Evolutionary conservation across 768 basidiomycete species (phyloP).

Genomic region (Boletus rufocinnamomeus): DNA sequence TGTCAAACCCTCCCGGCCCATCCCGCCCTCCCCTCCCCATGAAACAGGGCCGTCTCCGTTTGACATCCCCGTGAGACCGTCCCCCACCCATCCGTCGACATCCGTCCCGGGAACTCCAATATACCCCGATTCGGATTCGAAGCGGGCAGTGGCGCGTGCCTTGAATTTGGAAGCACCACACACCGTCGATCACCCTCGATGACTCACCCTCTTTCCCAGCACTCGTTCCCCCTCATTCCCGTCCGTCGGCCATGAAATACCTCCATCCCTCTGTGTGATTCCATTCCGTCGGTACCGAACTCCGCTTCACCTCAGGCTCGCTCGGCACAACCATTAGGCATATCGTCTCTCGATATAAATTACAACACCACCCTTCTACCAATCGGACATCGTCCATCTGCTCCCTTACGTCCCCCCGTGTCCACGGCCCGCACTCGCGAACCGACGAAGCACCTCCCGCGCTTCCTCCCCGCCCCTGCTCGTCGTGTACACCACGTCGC

Average conservation of each 20-base stretch:
- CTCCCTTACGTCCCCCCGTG: conserved; percentile 24
- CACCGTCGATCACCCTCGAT: conserved; percentile 36
- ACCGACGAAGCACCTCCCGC: conserved; percentile 50
- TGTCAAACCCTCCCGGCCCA: conserved; percentile 13
- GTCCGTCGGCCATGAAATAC: conserved; percentile 17
- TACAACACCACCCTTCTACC: conserved; percentile 8
- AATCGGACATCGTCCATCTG: conserved; percentile 3
- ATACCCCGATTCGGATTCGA: conserved; percentile 26
- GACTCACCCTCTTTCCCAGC: conserved; percentile 14
- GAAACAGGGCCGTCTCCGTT: conserved; percentile 17
- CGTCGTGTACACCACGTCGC: conserved; percentile 77
- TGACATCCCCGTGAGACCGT: background rate
- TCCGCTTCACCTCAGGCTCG: background rate
- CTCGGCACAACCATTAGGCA: conserved; percentile 17
- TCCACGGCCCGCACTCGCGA: conserved; percentile 46
- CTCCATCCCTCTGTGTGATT: background rate
- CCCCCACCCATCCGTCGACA: background rate
- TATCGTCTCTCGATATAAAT: conserved; percentile 14
- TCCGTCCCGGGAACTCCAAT: conserved; percentile 7
- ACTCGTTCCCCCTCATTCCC: background rate
- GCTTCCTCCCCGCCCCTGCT: conserved; percentile 59
- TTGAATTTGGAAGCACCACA: conserved; percentile 27
- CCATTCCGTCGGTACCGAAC: conserved; percentile 14
- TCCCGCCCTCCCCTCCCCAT: conserved; percentile 14
- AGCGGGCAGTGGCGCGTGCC: conserved; percentile 22